Percentiles rank a stretch among this genome's conserved stretches.
Evolutionary conservation across 352 stramenopile genomes (phyloP).

Genomic region (Achlya hypogyna): DNA sequence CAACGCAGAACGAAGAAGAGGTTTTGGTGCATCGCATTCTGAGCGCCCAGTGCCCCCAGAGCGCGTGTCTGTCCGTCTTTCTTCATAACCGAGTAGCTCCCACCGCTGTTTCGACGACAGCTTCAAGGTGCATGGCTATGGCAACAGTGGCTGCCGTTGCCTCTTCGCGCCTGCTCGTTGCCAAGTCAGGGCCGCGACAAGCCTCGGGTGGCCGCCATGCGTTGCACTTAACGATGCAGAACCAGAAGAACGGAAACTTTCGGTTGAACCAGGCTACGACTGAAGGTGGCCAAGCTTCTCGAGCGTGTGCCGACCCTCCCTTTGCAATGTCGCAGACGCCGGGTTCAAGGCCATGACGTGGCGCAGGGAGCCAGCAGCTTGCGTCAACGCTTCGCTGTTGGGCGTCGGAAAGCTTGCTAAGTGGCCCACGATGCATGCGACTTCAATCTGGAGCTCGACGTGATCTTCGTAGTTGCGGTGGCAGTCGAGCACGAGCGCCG

Average conservation of each 20-base stretch:
- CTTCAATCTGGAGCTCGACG: constrained; percentile 1
- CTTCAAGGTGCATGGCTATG: neutral
- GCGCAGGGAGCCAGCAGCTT: neutral
- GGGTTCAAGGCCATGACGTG: neutral
- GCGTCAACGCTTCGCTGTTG: neutral
- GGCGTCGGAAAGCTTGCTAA: neutral
- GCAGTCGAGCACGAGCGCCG: neutral
- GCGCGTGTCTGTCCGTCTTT: neutral
- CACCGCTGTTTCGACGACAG: neutral
- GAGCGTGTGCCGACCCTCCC: neutral
- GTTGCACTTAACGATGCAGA: no score
- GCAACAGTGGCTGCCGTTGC: neutral
- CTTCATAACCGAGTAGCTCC: no score
- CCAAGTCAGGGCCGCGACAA: no score
- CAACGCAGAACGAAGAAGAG: neutral
- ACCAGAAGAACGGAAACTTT: no score
- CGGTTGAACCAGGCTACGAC: no score
- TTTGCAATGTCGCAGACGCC: neutral
- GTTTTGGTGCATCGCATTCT: neutral
- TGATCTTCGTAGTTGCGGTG: neutral
- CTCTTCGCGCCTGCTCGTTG: neutral
- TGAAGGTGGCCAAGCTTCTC: neutral
- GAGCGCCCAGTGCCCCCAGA: neutral
- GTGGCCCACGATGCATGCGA: constrained; percentile 13
- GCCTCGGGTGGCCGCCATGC: no score